phyloP scores from a whole-genome alignment of 331 rosid species.

The Cydonia oblonga region DNA sequence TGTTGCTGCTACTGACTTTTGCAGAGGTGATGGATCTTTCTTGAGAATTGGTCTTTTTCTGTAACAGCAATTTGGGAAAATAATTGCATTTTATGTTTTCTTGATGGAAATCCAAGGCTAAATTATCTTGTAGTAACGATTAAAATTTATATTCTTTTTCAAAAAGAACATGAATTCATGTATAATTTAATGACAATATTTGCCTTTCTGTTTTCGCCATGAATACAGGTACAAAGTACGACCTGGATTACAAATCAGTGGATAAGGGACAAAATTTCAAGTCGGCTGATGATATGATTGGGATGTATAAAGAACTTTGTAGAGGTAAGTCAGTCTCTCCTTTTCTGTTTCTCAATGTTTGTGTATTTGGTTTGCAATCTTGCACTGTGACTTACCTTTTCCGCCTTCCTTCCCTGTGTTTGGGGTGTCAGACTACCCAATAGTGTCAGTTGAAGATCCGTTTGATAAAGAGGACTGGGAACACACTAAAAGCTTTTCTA shows the following conservation, averaged over 20 bases:
- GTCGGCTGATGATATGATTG: conserved; percentile 83
- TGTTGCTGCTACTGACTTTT: conserved; percentile 71
- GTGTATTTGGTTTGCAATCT: background rate
- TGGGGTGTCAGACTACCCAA: conserved; percentile 51
- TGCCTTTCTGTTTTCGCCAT: conserved; percentile 2
- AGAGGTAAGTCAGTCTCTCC: conserved; percentile 33
- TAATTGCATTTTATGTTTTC: background rate
- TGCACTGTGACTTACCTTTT: conserved; percentile 8
- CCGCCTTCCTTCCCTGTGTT: conserved; percentile 5
- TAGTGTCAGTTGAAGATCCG: conserved; percentile 89
- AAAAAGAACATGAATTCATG: background rate
- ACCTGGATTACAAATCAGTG: conserved; percentile 61
- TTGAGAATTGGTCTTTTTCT: background rate
- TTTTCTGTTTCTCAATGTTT: background rate
- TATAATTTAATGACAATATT: background rate
- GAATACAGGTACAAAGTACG: conserved; percentile 73
- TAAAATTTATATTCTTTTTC: background rate
- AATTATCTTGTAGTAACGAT: background rate
- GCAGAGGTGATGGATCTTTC: conserved; percentile 59
- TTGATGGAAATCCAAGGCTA: background rate
- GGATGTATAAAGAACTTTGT: conserved; percentile 68
- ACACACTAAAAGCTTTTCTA: conserved; percentile 45
- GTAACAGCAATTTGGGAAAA: background rate
- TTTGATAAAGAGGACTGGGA: conserved; percentile 96
- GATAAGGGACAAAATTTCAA: conserved; percentile 76